Evolutionary conservation across 2,329 filamentous ascomycete species (phyloP).

Genomic region (Stagonosporopsis vannaccii): DNA sequence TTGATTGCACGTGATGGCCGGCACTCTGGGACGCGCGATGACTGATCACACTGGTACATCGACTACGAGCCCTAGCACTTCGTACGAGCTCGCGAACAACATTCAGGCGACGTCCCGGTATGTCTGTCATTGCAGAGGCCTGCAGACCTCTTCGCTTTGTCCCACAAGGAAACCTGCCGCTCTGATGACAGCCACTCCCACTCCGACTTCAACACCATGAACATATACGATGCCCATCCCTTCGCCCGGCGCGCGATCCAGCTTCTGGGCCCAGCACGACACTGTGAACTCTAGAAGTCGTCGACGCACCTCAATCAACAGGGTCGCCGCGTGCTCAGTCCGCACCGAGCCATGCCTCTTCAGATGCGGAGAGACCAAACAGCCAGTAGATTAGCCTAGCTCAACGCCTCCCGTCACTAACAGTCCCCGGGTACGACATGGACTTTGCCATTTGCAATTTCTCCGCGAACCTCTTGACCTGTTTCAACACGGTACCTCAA

Average conservation of each 20-base stretch:
- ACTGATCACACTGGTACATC: not conserved
- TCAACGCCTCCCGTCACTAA: not conserved
- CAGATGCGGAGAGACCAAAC: constrained; percentile 21
- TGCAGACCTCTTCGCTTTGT: not conserved
- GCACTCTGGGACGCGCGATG: not conserved
- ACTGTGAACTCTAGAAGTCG: not conserved
- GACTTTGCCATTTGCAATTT: constrained; percentile 19
- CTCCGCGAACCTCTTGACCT: constrained; percentile 25
- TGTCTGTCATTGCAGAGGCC: not conserved
- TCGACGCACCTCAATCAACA: not conserved
- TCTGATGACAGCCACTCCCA: not conserved
- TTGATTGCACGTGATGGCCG: not conserved
- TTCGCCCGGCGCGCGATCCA: not conserved
- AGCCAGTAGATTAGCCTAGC: constrained; percentile 9
- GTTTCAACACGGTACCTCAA: constrained; percentile 13
- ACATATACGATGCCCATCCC: not conserved
- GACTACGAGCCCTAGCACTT: not conserved
- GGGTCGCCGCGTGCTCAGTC: not conserved
- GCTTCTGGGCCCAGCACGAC: not conserved
- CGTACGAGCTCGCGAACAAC: not conserved
- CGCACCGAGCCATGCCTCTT: constrained; percentile 18
- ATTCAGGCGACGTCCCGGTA: not conserved
- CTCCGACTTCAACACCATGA: not conserved
- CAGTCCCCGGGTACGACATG: not conserved
- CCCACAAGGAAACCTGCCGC: not conserved